A percentile compares a stretch with the other conserved stretches of the same genome.
These are phyloP conservation scores for Thelephora terrestris DNA, from an alignment of 1,284 basidiomycete species.

Conservation along the genomic window DNA sequence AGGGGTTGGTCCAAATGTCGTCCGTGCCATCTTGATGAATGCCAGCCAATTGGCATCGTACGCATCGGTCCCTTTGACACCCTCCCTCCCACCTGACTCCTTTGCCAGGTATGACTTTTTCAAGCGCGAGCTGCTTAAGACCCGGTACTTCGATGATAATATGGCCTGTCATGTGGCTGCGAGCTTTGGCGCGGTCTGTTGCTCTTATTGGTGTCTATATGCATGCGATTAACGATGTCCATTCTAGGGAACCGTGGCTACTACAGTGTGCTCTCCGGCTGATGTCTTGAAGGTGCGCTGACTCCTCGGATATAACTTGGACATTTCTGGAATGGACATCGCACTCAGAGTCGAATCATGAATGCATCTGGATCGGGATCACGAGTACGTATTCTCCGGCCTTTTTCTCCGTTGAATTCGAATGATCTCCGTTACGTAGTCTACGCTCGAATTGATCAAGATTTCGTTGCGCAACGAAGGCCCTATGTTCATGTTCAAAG, in stretches of 20 bases:
- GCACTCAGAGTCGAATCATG: slow-evolving; percentile 69
- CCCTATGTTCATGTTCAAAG: slow-evolving; percentile 87
- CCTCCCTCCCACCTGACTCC: neutral
- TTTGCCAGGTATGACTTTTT: slow-evolving; percentile 77
- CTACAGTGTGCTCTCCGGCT: slow-evolving; percentile 89
- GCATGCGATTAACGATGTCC: slow-evolving; percentile 1
- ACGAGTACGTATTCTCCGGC: slow-evolving; percentile 34
- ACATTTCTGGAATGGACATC: neutral
- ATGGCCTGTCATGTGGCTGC: slow-evolving; percentile 76
- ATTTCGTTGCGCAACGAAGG: slow-evolving; percentile 72
- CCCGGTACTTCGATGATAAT: slow-evolving; percentile 67
- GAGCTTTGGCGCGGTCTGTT: slow-evolving; percentile 71
- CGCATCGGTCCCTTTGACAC: slow-evolving; percentile 20
- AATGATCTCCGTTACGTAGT: slow-evolving; percentile 26
- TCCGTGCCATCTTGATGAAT: slow-evolving; percentile 85
- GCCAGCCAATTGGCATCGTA: slow-evolving; percentile 84
- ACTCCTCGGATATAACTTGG: neutral
- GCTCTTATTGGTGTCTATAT: neutral
- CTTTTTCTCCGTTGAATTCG: neutral
- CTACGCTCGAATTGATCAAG: slow-evolving; percentile 63
- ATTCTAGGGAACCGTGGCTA: slow-evolving; percentile 76
- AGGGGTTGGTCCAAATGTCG: slow-evolving; percentile 80
- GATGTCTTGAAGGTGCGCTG: slow-evolving; percentile 73
- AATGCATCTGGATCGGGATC: slow-evolving; percentile 78
- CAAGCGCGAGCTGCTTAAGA: slow-evolving; percentile 70